Conservation (phyloP, 1,284 basidiomycete species). For the Fomes fomentarius region DNA sequence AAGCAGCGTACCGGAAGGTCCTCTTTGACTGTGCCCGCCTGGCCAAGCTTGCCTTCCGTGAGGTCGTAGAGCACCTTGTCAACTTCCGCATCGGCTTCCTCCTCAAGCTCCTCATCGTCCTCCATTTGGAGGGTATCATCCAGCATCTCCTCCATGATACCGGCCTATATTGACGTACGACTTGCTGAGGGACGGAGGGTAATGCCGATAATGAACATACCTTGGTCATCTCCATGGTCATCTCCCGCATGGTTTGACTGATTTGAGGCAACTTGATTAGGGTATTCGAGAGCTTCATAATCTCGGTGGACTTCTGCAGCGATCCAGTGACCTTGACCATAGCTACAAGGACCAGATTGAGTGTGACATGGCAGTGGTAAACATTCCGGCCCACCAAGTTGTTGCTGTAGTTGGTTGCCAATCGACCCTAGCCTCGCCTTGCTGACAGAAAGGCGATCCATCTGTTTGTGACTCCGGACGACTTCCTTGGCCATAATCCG, state of each 20-base stretch:
- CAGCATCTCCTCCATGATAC: constrained; percentile 93
- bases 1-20: constrained; percentile 75
- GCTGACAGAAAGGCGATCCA: constrained; percentile 88
- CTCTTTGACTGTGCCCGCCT: constrained; percentile 73
- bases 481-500: constrained; percentile 92
- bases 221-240: constrained; percentile 99
- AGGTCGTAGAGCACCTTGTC: constrained; percentile 96
- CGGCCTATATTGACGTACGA: constrained; percentile 58
- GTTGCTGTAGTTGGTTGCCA: constrained; percentile 88
- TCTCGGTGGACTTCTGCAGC: constrained; percentile 96
- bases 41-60: constrained; percentile 94
- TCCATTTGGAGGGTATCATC: constrained; percentile 86
- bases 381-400: constrained; percentile 69
- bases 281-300: constrained; percentile 97
- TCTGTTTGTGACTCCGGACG: constrained; percentile 95
- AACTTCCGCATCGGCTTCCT: constrained; percentile 96
- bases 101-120: constrained; percentile 94
- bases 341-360: constrained; percentile 53
- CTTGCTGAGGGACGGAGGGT: neutral
- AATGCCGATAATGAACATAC: constrained; percentile 41
- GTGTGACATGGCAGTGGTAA: neutral
- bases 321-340: constrained; percentile 98
- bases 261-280: constrained; percentile 94
- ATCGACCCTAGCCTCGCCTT: constrained; percentile 96
- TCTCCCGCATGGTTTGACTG: constrained; percentile 91